Percentiles rank a stretch among this genome's conserved stretches.
Evolutionary conservation across 345 rosid genomes (phyloP).

Genomic region (Moricandia arvensis): DNA sequence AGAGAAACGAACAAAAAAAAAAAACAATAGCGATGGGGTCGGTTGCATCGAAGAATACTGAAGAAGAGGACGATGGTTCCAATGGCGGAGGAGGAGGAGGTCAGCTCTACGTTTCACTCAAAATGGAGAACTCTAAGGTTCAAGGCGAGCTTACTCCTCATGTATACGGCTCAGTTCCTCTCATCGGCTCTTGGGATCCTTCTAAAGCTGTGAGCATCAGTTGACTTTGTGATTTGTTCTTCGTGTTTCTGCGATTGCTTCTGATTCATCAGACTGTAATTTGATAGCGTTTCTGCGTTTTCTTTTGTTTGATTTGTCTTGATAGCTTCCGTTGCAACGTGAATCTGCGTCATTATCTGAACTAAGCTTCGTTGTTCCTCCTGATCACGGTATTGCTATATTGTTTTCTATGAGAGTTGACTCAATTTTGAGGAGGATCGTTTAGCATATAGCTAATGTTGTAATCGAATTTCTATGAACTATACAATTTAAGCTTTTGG

Average conservation of each 20-base stretch:
- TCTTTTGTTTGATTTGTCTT: neutral
- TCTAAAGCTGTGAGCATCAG: slow-evolving; percentile 64
- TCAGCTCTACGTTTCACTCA: slow-evolving; percentile 83
- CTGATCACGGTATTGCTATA: slow-evolving; percentile 70
- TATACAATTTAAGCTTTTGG: too few relatives aligned
- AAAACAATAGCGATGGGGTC: slow-evolving; percentile 60
- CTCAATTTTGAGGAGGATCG: neutral
- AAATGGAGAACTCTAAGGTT: slow-evolving; percentile 80
- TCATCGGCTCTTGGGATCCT: slow-evolving; percentile 95
- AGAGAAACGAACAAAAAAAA: neutral
- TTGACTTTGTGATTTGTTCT: neutral
- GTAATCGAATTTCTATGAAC: neutral
- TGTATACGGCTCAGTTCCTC: slow-evolving; percentile 85
- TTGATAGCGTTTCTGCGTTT: neutral
- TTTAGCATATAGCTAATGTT: neutral
- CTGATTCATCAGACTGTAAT: neutral
- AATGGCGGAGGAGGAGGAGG: slow-evolving; percentile 66
- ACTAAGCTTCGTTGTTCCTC: slow-evolving; percentile 90
- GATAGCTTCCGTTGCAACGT: slow-evolving; percentile 77
- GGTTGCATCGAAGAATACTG: slow-evolving; percentile 60
- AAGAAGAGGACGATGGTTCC: slow-evolving; percentile 57
- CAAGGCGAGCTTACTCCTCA: slow-evolving; percentile 89
- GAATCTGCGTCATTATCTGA: slow-evolving; percentile 94
- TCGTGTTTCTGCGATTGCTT: neutral
- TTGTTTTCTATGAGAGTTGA: neutral